These are phyloP conservation scores for Aspergillus brunneoviolaceus DNA, from an alignment of 2,329 filamentous ascomycete genomes.

Conservation along the genomic window DNA sequence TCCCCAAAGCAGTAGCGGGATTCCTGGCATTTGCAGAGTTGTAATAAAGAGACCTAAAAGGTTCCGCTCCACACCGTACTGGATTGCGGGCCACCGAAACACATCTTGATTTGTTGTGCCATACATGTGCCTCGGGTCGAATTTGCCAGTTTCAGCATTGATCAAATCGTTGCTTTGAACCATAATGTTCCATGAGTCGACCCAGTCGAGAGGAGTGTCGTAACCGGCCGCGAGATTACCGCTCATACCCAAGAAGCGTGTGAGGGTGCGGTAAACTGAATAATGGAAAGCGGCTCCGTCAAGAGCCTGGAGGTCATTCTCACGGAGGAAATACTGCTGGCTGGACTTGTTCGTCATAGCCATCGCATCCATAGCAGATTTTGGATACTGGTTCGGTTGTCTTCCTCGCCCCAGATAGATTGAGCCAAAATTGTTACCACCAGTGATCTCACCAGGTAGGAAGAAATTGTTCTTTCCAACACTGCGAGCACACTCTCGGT, in stretches of 20 bases:
- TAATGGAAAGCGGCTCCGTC: constrained; percentile 65
- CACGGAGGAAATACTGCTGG: constrained; percentile 53
- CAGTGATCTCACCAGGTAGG: constrained; percentile 63
- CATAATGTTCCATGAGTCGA: constrained; percentile 57
- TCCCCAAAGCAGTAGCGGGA: constrained; percentile 61
- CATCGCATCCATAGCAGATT: constrained; percentile 51
- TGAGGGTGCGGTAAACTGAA: constrained; percentile 62
- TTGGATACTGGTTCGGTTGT: constrained; percentile 54
- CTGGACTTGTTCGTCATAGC: constrained; percentile 47
- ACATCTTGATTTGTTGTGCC: constrained; percentile 67
- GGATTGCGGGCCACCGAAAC: constrained; percentile 62
- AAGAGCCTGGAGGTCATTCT: constrained; percentile 53
- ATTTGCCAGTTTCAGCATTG: constrained; percentile 60
- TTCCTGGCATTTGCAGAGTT: constrained; percentile 60
- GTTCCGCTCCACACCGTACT: constrained; percentile 57
- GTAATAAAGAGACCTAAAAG: constrained; percentile 60
- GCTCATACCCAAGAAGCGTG: constrained; percentile 61
- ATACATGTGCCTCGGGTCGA: constrained; percentile 65
- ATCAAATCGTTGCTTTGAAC: constrained; percentile 59
- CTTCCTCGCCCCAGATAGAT: constrained; percentile 64
- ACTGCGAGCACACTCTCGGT: constrained; percentile 57
- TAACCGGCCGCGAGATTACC: constrained; percentile 56
- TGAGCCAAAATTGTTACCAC: constrained; percentile 60
- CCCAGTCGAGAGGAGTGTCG: constrained; percentile 57
- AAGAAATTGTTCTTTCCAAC: constrained; percentile 65